Conservation (phyloP, 805 yeast species). For the Metschnikowia baotianmanensis region DNA sequence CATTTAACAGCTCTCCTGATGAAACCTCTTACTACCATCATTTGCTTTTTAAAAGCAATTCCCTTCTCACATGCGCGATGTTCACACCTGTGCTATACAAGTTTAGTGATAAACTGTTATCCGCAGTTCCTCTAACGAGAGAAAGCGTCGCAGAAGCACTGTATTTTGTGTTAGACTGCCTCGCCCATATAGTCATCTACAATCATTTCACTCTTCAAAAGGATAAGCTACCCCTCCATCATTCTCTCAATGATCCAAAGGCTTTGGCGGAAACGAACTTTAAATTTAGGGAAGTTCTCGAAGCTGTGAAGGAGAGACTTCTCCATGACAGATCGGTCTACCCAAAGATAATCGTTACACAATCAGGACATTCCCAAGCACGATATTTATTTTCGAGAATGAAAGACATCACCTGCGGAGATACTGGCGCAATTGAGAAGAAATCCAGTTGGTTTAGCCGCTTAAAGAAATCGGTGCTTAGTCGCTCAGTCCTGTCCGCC, state of each 20-base stretch:
- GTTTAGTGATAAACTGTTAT: background rate
- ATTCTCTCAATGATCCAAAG: slow-evolving; percentile 15
- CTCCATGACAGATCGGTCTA: slow-evolving; percentile 13
- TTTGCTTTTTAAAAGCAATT: slow-evolving; percentile 24
- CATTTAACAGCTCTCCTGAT: slow-evolving; percentile 45
- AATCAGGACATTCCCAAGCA: slow-evolving; percentile 38
- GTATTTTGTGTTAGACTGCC: slow-evolving; percentile 31
- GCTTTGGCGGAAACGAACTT: slow-evolving; percentile 2
- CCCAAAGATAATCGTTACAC: slow-evolving; percentile 31
- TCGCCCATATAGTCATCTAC: slow-evolving; percentile 28
- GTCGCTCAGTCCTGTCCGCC: background rate
- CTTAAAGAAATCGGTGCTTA: background rate
- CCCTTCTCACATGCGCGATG: slow-evolving; percentile 20
- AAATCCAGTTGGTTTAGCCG: slow-evolving; percentile 14
- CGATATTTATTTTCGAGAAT: slow-evolving; percentile 33
- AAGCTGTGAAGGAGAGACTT: slow-evolving; percentile 3
- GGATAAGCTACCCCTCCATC: slow-evolving; percentile 16
- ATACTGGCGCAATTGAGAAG: background rate
- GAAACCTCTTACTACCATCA: slow-evolving; percentile 43
- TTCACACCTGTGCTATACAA: slow-evolving; percentile 33
- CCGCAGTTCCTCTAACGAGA: slow-evolving; percentile 18
- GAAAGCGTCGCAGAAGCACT: slow-evolving; percentile 6
- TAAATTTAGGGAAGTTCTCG: slow-evolving; percentile 3
- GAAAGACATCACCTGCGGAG: slow-evolving; percentile 12
- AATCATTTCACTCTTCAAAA: slow-evolving; percentile 9